Evolutionary conservation across 2,329 filamentous ascomycete species (phyloP).

Genomic region (Neodidymelliopsis sp.): DNA sequence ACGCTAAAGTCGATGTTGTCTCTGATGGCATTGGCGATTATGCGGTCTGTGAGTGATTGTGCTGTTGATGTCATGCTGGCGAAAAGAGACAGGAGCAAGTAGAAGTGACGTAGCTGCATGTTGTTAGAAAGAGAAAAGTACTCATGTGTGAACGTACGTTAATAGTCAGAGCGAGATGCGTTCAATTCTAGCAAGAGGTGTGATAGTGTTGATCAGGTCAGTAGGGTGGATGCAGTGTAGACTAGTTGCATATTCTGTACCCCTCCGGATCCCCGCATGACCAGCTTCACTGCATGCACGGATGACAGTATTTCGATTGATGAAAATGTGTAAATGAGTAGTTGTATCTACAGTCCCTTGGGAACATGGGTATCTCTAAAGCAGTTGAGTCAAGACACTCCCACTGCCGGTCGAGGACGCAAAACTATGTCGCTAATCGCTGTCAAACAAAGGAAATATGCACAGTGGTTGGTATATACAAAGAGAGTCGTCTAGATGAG

Average conservation of each 20-base stretch:
- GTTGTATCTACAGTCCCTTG: conserved; percentile 7
- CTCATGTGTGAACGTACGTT: not conserved
- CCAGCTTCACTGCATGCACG: not conserved
- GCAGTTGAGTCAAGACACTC: conserved; percentile 10
- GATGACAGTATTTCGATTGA: not conserved
- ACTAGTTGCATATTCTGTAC: conserved; percentile 5
- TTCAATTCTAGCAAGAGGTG: not conserved
- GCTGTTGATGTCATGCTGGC: conserved; percentile 9
- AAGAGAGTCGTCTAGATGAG: conserved; percentile 22
- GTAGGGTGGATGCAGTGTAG: conserved; percentile 1
- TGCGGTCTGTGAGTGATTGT: conserved; percentile 10
- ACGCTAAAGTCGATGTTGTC: conserved; percentile 37
- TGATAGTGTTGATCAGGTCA: conserved; percentile 6
- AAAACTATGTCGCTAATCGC: conserved; percentile 18
- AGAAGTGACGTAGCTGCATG: not conserved
- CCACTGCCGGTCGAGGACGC: conserved; percentile 11
- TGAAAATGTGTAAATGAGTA: conserved; percentile 13
- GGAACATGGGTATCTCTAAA: conserved; percentile 18
- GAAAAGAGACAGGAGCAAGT: not conserved
- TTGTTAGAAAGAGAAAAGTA: not conserved
- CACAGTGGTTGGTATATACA: conserved; percentile 3
- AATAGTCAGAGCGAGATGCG: not conserved
- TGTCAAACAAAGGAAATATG: conserved; percentile 7
- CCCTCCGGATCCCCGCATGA: conserved; percentile 13
- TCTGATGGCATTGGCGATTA: conserved; percentile 21